Percentiles rank a stretch among this genome's conserved stretches.
phyloP scores from a whole-genome alignment of 108 stramenopile genomes.

The Conticribra guillardii region DNA sequence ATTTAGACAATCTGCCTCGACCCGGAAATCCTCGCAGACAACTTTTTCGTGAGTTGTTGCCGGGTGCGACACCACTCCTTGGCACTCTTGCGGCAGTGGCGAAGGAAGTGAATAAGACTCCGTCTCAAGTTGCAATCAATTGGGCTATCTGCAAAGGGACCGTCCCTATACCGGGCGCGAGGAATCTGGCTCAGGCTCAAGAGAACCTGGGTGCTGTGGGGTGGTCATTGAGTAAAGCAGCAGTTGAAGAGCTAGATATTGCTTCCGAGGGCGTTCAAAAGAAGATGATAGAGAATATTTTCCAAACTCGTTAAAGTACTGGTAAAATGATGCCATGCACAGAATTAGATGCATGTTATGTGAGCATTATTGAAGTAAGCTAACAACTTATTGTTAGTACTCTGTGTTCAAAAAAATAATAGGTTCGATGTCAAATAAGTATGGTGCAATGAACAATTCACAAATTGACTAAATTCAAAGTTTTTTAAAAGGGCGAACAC shows the following conservation, averaged over 20 bases:
- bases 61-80: slow-evolving; percentile 69
- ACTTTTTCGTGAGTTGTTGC: slow-evolving; percentile 81
- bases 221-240: slow-evolving; percentile 59
- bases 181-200: slow-evolving; percentile 67
- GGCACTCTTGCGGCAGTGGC: slow-evolving; percentile 72
- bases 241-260: slow-evolving; percentile 69
- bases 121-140: slow-evolving; percentile 90
- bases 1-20: slow-evolving; percentile 73
- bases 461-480: too few relatives aligned
- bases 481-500: too few relatives aligned
- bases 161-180: slow-evolving; percentile 83
- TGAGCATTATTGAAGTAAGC: too few relatives aligned
- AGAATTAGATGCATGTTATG: too few relatives aligned
- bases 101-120: slow-evolving; percentile 68
- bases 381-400: too few relatives aligned
- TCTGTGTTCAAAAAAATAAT: too few relatives aligned
- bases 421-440: too few relatives aligned
- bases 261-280: slow-evolving; percentile 69
- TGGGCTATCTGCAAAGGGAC: slow-evolving; percentile 90
- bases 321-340: neutral
- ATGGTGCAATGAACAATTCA: neutral
- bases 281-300: slow-evolving; percentile 90
- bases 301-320: slow-evolving; percentile 68
- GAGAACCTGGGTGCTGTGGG: slow-evolving; percentile 76
- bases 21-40: slow-evolving; percentile 71